phyloP scores from a whole-genome alignment of 2,329 filamentous ascomycete species.

The Exophiala sideris region DNA sequence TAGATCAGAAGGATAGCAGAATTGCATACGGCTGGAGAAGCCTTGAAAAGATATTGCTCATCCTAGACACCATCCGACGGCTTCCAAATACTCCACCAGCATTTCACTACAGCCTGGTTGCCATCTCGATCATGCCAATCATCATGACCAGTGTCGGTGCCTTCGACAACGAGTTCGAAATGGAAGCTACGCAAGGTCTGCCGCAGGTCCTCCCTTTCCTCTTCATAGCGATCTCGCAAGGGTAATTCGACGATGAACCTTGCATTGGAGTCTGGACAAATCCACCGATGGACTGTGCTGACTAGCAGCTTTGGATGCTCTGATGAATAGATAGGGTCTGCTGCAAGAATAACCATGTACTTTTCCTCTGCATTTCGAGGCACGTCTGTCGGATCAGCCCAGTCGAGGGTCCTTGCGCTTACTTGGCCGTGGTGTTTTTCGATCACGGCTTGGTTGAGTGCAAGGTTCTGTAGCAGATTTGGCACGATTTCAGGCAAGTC shows the following conservation, averaged over 20 bases:
- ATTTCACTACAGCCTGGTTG: conserved; percentile 40
- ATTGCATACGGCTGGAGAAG: too few species aligned
- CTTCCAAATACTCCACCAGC: conserved; percentile 48
- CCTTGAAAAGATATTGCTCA: too few species aligned
- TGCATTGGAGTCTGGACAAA: conserved; percentile 56
- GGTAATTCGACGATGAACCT: conserved; percentile 78
- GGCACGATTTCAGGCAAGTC: conserved; percentile 80
- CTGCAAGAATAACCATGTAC: conserved; percentile 70
- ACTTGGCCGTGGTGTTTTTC: conserved; percentile 52
- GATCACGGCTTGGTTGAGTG: conserved; percentile 59
- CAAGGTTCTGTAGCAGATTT: conserved; percentile 73
- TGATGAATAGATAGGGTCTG: conserved; percentile 83
- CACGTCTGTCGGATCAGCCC: conserved; percentile 47
- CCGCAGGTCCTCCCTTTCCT: conserved; percentile 62
- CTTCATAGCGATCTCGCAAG: conserved; percentile 64
- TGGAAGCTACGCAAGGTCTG: conserved; percentile 56
- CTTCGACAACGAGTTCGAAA: conserved; percentile 50
- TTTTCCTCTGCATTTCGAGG: conserved; percentile 34
- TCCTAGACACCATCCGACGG: background rate
- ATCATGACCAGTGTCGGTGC: conserved; percentile 45
- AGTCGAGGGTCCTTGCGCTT: conserved; percentile 63
- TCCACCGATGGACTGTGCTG: conserved; percentile 65
- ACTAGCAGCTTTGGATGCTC: conserved; percentile 74
- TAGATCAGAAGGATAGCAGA: too few species aligned
- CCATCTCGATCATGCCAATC: conserved; percentile 47